phyloP scores from a whole-genome alignment of 371 early-diverging fungal genomes.

The Polyrhizophydium stewartii region DNA sequence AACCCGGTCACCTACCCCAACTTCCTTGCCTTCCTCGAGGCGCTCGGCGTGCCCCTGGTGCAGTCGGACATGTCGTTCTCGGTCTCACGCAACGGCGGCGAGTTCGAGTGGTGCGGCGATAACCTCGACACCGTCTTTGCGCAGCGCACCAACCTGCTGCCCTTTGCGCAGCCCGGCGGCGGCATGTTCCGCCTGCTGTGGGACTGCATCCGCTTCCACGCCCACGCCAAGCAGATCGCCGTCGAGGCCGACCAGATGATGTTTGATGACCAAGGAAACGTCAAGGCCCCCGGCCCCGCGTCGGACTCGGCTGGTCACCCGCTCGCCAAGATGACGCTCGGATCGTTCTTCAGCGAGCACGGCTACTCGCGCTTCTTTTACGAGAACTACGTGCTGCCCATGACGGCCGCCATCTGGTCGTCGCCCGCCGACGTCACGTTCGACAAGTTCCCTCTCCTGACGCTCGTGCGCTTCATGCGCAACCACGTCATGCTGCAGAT shows the following conservation, averaged over 20 bases:
- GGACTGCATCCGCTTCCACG: conserved; percentile 50
- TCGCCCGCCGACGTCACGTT: conserved; percentile 53
- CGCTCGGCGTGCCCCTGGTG: conserved; percentile 34
- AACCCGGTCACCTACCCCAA: conserved; percentile 55
- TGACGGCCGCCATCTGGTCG: conserved; percentile 62
- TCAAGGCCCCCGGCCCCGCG: conserved; percentile 4
- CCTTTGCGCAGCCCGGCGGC: conserved; percentile 11
- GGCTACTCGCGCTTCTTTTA: conserved; percentile 48
- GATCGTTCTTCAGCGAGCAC: conserved; percentile 42
- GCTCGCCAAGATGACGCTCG: conserved; percentile 34
- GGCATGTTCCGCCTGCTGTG: conserved; percentile 47
- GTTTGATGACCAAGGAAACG: conserved; percentile 28
- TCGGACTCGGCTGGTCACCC: conserved; percentile 20
- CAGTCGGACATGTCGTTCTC: conserved; percentile 53
- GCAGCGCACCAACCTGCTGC: conserved; percentile 42
- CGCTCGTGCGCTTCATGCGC: conserved; percentile 55
- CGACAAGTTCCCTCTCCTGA: conserved; percentile 48
- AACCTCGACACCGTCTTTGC: conserved; percentile 48
- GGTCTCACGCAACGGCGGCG: conserved; percentile 54
- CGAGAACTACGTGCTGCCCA: conserved; percentile 54
- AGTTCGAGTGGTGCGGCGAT: conserved; percentile 60
- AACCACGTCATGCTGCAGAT: conserved; percentile 57
- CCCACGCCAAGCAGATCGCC: conserved; percentile 41
- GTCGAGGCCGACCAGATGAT: conserved; percentile 29
- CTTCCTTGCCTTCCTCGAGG: conserved; percentile 39